Evolutionary conservation across 164 flowering plant species (phyloP), one percentile per base, ranked within the genome.

Genomic region (Brasenia schreberi): DNA sequence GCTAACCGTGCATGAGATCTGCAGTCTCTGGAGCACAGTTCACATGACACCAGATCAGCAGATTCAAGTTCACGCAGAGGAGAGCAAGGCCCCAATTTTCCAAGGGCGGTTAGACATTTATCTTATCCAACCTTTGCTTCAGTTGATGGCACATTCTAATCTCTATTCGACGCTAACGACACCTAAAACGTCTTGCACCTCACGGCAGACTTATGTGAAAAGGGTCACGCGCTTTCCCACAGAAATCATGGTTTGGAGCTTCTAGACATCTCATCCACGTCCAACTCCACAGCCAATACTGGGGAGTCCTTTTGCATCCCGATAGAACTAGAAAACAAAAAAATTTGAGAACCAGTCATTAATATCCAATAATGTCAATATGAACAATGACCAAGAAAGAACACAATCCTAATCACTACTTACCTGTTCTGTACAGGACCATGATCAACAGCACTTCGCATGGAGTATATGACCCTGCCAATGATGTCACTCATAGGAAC

Each of bases 401-500:
- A 49, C 16, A 49, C 56, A 33, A 33, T 33, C 9, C 56, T 18
- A 49, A 45, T 7, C 6, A 23, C 33, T 43, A 64, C 72, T 74
- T 43, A 87, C 99, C 97, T 91, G 76, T 94, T 94, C 72, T 79
- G 82, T 52, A 94, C 89, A 17, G 96, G 96, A 39, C 97, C 96
- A 75, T 94, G 99, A 80, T 94, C 99, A 12, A 88, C 88, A 62
- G 96, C 90, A 12, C 78, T 79, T 69, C 82, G 78, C 75, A 94
- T 74, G 69, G 82, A 83, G 78, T 94, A 94, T 72, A 91, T 79
- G 69, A 74, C 97, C 78, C 99, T 81, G 19, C 99, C 99, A 45
- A 94, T 76, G 56, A 94, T 89, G 71, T 81, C 71, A 17, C 80
- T 66, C 86, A 85, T 83, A 17, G 85, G 72, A 70, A 91, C 79